These are phyloP conservation scores for Rosa hybrid DNA, from an alignment of 331 rosid species.

Conservation along the genomic window DNA sequence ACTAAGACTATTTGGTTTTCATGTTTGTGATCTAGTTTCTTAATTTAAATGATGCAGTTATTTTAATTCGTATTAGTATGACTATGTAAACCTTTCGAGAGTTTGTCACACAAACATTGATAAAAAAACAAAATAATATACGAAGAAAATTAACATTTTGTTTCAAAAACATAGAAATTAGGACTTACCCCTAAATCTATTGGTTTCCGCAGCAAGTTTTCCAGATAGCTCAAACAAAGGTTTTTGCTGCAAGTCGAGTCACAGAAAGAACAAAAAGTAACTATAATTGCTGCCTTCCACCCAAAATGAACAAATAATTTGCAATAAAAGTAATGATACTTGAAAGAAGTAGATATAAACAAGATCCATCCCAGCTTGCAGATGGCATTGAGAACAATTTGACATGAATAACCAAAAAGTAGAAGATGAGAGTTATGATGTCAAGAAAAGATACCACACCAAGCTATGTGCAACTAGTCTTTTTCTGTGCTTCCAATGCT, in stretches of 20 bases:
- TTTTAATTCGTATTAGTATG: too few species aligned
- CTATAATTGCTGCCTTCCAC: not conserved
- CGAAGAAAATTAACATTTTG: conserved; percentile 3
- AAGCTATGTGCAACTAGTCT: conserved; percentile 46
- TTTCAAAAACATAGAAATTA: not conserved
- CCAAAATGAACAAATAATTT: not conserved
- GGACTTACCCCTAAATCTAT: conserved; percentile 77
- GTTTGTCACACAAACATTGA: not conserved
- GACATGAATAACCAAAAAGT: not conserved
- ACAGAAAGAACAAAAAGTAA: conserved; percentile 5
- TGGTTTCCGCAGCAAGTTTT: conserved; percentile 97
- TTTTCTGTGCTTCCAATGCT: conserved; percentile 73
- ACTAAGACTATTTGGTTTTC: not conserved
- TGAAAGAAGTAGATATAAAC: not conserved
- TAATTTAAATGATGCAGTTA: too few species aligned
- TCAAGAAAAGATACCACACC: conserved; percentile 4
- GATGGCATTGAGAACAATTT: not conserved
- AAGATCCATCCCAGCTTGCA: conserved; percentile 4
- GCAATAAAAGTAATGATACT: not conserved
- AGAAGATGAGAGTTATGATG: not conserved
- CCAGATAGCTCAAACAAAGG: conserved; percentile 99
- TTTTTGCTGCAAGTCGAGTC: conserved; percentile 56
- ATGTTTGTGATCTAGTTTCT: not conserved
- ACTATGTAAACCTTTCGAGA: not conserved
- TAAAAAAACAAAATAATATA: not conserved